Percentiles rank a stretch among this genome's conserved stretches.
Conservation (phyloP, 257 asterid species). For the Nicotiana noctiflora region DNA sequence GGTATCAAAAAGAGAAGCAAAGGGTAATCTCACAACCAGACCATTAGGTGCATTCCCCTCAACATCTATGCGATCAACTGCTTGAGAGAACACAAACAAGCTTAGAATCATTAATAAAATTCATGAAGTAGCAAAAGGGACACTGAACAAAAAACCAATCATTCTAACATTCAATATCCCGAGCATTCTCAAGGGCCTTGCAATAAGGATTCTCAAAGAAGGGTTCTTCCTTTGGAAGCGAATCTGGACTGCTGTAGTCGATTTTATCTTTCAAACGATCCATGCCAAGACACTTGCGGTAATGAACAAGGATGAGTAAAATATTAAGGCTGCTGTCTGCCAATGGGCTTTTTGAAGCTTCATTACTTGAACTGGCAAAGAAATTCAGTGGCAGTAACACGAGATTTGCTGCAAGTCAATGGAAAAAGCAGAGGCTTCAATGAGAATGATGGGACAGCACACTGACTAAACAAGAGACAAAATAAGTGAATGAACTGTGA, state of each 20-base stretch:
- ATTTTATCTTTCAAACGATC: slow-evolving; percentile 51
- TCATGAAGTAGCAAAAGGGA: slow-evolving; percentile 13
- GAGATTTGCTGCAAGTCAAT: slow-evolving; percentile 71
- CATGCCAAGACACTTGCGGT: slow-evolving; percentile 52
- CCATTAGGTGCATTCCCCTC: slow-evolving; percentile 72
- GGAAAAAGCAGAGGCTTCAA: slow-evolving; percentile 14
- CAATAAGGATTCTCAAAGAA: slow-evolving; percentile 79
- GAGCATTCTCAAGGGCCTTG: slow-evolving; percentile 79
- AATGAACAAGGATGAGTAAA: slow-evolving; percentile 69
- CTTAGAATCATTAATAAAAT: slow-evolving; percentile 13
- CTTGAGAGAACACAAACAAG: slow-evolving; percentile 22
- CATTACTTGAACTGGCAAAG: slow-evolving; percentile 74
- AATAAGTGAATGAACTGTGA: slow-evolving; percentile 5
- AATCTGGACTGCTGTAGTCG: slow-evolving; percentile 37
- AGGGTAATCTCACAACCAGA: slow-evolving; percentile 69
- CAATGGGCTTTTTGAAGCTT: slow-evolving; percentile 61
- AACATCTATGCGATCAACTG: slow-evolving; percentile 82
- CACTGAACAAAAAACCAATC: slow-evolving; percentile 8
- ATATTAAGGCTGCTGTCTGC: slow-evolving; percentile 81
- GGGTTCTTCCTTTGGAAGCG: slow-evolving; percentile 53
- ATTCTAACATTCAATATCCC: slow-evolving; percentile 75
- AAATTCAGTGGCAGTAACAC: slow-evolving; percentile 70
- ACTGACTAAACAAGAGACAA: background rate
- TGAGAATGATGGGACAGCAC: slow-evolving; percentile 15
- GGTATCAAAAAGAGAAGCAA: slow-evolving; percentile 89